These are phyloP conservation scores for Fusarium coffeatum DNA, from an alignment of 2,329 filamentous ascomycete species.

Conservation along the genomic window DNA sequence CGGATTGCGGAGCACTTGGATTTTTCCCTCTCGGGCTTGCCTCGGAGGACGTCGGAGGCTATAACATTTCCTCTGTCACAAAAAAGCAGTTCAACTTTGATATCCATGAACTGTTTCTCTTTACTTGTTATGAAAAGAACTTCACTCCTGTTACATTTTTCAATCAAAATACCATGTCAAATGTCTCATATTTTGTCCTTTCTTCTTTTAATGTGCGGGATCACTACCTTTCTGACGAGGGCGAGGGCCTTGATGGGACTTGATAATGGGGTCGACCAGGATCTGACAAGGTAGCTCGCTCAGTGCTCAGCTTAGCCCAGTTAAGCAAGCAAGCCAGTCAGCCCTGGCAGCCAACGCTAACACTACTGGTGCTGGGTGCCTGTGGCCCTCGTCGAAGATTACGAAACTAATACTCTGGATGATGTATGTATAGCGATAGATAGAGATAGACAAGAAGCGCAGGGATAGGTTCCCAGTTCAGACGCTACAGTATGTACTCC, in stretches of 20 bases:
- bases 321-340: constrained; percentile 4
- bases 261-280: constrained; percentile 22
- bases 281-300: background rate
- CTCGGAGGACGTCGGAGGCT: constrained; percentile 44
- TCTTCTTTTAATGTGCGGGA: constrained; percentile 17
- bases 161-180: constrained; percentile 33
- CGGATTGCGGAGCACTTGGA: constrained; percentile 48
- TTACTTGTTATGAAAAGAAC: constrained; percentile 38
- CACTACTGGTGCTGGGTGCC: constrained; percentile 6
- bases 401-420: constrained; percentile 32
- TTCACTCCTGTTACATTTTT: constrained; percentile 43
- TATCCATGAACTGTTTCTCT: constrained; percentile 32
- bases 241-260: constrained; percentile 21
- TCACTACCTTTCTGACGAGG: constrained; percentile 15
- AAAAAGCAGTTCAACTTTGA: constrained; percentile 42
- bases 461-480: constrained; percentile 18
- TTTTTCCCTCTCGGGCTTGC: constrained; percentile 47
- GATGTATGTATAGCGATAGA: constrained; percentile 28
- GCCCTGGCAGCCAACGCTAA: constrained; percentile 1
- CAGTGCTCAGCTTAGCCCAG: background rate
- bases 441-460: constrained; percentile 20
- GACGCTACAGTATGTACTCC: background rate
- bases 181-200: constrained; percentile 21
- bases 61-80: constrained; percentile 34
- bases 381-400: constrained; percentile 11